Conservation (phyloP, 1,284 basidiomycete genomes). For the Tilletia indica region DNA sequence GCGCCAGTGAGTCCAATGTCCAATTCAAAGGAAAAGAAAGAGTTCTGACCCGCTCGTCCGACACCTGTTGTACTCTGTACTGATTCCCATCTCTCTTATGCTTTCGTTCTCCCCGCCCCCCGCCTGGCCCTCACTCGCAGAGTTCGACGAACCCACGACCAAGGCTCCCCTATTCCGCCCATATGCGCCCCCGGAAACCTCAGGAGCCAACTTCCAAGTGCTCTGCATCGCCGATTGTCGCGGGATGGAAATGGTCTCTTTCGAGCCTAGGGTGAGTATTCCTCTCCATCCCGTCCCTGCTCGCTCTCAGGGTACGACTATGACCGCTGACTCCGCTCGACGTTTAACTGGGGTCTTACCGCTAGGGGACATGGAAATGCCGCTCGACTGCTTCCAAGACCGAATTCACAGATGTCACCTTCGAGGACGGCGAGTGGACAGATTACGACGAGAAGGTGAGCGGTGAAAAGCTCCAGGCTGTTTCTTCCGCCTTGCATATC, state of each 20-base stretch:
- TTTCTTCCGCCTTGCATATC: constrained; percentile 61
- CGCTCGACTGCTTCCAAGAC: constrained; percentile 37
- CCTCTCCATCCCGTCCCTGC: neutral
- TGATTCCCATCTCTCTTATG: neutral
- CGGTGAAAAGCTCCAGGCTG: constrained; percentile 68
- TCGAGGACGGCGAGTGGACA: constrained; percentile 55
- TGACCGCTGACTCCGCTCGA: neutral
- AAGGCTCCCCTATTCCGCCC: constrained; percentile 41
- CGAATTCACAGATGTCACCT: constrained; percentile 41
- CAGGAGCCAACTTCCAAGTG: constrained; percentile 35
- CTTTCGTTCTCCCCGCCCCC: constrained; percentile 4
- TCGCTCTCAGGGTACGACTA: neutral
- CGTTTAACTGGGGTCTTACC: neutral
- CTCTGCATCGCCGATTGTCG: constrained; percentile 51
- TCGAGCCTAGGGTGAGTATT: constrained; percentile 32
- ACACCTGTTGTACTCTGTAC: constrained; percentile 8
- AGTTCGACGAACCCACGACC: constrained; percentile 44
- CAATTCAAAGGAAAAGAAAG: neutral
- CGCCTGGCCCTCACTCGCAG: constrained; percentile 20
- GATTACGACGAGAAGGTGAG: constrained; percentile 54
- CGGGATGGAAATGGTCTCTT: constrained; percentile 42
- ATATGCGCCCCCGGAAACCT: constrained; percentile 27
- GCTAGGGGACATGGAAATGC: constrained; percentile 42
- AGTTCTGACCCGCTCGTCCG: neutral
- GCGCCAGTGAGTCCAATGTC: neutral